Percentiles rank a stretch among this genome's conserved stretches.
Evolutionary conservation across 129 eudicot genomes (phyloP).

Genomic region (Artemisia argyi): DNA sequence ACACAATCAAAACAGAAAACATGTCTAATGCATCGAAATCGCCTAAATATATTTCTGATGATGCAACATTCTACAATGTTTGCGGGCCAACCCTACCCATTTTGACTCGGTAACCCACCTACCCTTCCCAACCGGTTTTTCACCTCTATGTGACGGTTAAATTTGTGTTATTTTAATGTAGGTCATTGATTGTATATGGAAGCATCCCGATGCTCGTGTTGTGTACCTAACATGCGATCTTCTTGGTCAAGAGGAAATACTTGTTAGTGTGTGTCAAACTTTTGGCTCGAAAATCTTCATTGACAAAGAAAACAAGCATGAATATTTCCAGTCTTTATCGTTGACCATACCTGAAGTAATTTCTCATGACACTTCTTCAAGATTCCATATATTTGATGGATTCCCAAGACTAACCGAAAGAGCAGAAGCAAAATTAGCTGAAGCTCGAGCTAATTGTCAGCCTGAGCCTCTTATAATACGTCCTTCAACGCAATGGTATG

Average conservation of each 20-base stretch:
- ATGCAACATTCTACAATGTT: background rate
- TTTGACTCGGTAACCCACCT: background rate
- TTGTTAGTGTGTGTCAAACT: conserved; percentile 55
- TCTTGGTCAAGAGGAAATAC: conserved; percentile 88
- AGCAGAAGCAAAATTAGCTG: conserved; percentile 68
- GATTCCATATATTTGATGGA: conserved; percentile 79
- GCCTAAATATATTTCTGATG: too few relatives aligned
- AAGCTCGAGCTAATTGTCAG: conserved; percentile 61
- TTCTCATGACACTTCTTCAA: conserved; percentile 62
- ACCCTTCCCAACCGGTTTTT: background rate
- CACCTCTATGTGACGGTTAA: background rate
- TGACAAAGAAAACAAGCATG: conserved; percentile 61
- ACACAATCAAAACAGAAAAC: background rate
- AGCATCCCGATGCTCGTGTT: conserved; percentile 64
- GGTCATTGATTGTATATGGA: conserved; percentile 89
- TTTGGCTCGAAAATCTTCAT: conserved; percentile 81
- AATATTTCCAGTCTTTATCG: conserved; percentile 46
- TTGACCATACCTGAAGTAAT: conserved; percentile 59
- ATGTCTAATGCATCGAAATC: background rate
- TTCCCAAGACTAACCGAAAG: conserved; percentile 70
- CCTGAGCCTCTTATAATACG: conserved; percentile 82
- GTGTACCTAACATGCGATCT: conserved; percentile 87
- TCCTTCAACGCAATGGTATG: conserved; percentile 83
- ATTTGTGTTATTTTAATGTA: conserved; percentile 25
- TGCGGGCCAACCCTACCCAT: background rate